A percentile compares a stretch with the other conserved stretches of the same genome.
phyloP scores from a whole-genome alignment of 345 rosid species.

The Kandelia obovata region DNA sequence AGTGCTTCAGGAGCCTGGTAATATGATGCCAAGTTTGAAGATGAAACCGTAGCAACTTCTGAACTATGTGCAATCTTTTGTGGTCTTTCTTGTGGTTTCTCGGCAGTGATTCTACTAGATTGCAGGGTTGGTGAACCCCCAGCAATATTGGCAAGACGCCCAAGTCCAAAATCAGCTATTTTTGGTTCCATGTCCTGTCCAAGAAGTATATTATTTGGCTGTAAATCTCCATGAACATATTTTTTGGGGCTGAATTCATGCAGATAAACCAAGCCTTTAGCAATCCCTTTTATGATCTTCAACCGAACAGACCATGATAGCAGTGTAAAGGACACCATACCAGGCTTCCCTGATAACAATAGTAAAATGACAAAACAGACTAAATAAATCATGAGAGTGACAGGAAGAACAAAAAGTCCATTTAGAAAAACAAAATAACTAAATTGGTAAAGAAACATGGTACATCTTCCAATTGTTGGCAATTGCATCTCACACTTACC shows the following conservation, averaged over 20 bases:
- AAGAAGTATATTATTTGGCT: constrained; percentile 80
- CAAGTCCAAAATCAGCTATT: constrained; percentile 86
- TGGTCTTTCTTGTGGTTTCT: constrained; percentile 58
- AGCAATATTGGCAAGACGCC: constrained; percentile 83
- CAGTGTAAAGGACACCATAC: constrained; percentile 56
- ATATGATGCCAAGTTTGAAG: constrained; percentile 49
- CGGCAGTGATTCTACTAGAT: constrained; percentile 45
- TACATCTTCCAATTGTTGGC: not conserved
- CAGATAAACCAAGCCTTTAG: constrained; percentile 75
- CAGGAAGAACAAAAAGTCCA: not conserved
- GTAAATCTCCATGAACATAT: constrained; percentile 91
- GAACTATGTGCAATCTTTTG: constrained; percentile 50
- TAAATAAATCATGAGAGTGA: not conserved
- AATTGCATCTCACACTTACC: constrained; percentile 41
- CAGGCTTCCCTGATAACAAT: constrained; percentile 60
- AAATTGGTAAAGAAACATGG: not conserved
- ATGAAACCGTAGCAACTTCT: constrained; percentile 49
- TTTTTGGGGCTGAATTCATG: constrained; percentile 92
- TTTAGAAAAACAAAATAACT: not conserved
- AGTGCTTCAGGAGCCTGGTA: constrained; percentile 91
- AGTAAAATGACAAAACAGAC: constrained; percentile 1
- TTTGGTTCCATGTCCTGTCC: constrained; percentile 72
- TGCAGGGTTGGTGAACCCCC: constrained; percentile 80
- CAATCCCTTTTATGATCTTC: constrained; percentile 67
- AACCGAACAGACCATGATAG: constrained; percentile 70